phyloP scores from a whole-genome alignment of 495 filamentous ascomycete species.

The Astrocystis sublimbata region DNA sequence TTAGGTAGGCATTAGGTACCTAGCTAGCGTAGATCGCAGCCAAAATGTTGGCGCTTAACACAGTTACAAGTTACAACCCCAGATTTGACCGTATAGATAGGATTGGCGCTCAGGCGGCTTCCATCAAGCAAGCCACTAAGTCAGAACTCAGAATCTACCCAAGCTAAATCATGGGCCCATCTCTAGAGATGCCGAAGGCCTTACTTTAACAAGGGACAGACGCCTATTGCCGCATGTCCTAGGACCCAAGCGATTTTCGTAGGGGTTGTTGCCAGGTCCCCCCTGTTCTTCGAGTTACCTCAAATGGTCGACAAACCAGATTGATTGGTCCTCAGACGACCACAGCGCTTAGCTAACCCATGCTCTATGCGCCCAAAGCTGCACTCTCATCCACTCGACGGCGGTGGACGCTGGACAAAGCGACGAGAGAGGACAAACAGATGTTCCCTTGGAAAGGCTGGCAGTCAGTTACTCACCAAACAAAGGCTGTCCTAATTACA shows the following conservation, averaged over 20 bases:
- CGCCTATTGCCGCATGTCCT: too few relatives aligned
- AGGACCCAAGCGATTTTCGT: not conserved
- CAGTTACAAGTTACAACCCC: too few relatives aligned
- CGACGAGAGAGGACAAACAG: not conserved
- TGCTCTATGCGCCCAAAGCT: not conserved
- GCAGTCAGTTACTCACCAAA: conserved; percentile 4
- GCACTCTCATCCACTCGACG: conserved; percentile 11
- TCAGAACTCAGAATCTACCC: too few relatives aligned
- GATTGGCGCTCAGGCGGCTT: too few relatives aligned
- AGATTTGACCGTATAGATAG: too few relatives aligned
- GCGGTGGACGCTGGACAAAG: conserved; percentile 6
- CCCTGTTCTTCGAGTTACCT: not conserved
- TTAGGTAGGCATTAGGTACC: not conserved
- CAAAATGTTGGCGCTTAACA: too few relatives aligned
- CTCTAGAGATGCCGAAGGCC: too few relatives aligned
- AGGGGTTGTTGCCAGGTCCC: not conserved
- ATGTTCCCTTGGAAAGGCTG: not conserved
- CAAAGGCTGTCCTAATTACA: conserved; percentile 10
- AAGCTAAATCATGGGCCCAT: too few relatives aligned
- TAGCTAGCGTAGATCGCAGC: too few relatives aligned
- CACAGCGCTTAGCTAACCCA: conserved; percentile 10
- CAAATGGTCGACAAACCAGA: not conserved
- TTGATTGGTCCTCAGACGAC: conserved; percentile 4
- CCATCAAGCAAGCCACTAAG: too few relatives aligned
- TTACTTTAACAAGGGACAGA: not conserved